A percentile compares a stretch with the other conserved stretches of the same genome.
Conservation (phyloP, 257 asterid genomes). For the Echites panduratus region DNA sequence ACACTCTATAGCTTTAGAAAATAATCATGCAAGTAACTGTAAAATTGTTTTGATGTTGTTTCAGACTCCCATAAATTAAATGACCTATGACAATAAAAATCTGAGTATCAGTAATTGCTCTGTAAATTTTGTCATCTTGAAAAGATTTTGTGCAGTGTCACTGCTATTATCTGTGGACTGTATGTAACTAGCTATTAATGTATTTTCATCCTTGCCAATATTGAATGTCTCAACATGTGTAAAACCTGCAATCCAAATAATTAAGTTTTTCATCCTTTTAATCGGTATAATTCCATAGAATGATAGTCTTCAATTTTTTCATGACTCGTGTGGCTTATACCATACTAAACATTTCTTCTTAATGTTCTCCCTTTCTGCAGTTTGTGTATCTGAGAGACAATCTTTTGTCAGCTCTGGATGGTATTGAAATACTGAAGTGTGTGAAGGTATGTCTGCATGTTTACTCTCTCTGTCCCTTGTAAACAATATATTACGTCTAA, state of each 20-base stretch:
- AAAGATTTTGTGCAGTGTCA: neutral
- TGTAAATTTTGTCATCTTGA: neutral
- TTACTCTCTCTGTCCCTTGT: neutral
- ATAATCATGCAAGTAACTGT: neutral
- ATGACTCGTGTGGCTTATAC: neutral
- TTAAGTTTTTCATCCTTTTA: neutral
- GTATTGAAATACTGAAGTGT: slow-evolving; percentile 75
- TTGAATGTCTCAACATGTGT: neutral
- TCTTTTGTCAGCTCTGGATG: slow-evolving; percentile 84
- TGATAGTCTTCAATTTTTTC: neutral
- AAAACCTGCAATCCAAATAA: neutral
- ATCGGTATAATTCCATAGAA: neutral
- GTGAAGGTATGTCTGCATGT: slow-evolving; percentile 62
- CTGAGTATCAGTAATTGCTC: neutral
- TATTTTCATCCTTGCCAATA: neutral
- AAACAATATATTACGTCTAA: too few species aligned
- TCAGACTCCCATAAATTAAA: neutral
- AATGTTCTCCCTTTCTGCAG: slow-evolving; percentile 36
- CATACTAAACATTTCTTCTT: neutral
- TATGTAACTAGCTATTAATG: neutral
- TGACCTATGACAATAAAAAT: neutral
- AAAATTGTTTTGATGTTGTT: neutral
- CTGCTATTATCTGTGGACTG: neutral
- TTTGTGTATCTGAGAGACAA: slow-evolving; percentile 98
- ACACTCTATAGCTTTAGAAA: neutral